These are phyloP conservation scores for Fusarium sp. DNA, from an alignment of 2,329 filamentous ascomycete genomes.

Conservation along the genomic window DNA sequence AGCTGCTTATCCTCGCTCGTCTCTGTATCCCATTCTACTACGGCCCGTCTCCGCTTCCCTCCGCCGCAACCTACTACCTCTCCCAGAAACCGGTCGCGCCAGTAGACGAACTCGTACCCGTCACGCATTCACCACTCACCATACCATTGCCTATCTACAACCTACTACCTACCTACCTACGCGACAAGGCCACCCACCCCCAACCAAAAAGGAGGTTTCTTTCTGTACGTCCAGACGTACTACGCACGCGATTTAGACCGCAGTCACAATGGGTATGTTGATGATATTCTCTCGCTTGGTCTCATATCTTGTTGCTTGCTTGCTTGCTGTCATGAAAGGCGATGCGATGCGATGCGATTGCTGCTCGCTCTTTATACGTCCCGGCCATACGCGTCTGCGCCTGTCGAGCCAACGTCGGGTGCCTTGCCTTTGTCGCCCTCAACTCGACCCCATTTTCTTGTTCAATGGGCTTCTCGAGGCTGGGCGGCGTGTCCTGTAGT, in stretches of 20 bases:
- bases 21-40: constrained; percentile 9
- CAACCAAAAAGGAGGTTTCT: constrained; percentile 39
- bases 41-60: constrained; percentile 44
- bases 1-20: constrained; percentile 38
- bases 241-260: constrained; percentile 33
- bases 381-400: constrained; percentile 36
- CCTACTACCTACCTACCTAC: constrained; percentile 33
- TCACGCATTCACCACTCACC: constrained; percentile 38
- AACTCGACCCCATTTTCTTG: constrained; percentile 23
- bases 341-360: background rate
- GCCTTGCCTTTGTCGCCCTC: constrained; percentile 24
- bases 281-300: constrained; percentile 41
- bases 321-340: background rate
- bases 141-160: constrained; percentile 17
- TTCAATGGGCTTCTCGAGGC: constrained; percentile 25
- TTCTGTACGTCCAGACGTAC: constrained; percentile 40
- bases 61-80: constrained; percentile 40
- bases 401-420: constrained; percentile 32
- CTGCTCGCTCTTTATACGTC: constrained; percentile 1
- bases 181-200: constrained; percentile 45
- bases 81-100: constrained; percentile 40
- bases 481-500: constrained; percentile 35
- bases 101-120: constrained; percentile 39
- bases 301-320: background rate
- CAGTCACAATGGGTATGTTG: constrained; percentile 47